phyloP scores from a whole-genome alignment of 2,329 filamentous ascomycete species.

The Myriangium duriaei region DNA sequence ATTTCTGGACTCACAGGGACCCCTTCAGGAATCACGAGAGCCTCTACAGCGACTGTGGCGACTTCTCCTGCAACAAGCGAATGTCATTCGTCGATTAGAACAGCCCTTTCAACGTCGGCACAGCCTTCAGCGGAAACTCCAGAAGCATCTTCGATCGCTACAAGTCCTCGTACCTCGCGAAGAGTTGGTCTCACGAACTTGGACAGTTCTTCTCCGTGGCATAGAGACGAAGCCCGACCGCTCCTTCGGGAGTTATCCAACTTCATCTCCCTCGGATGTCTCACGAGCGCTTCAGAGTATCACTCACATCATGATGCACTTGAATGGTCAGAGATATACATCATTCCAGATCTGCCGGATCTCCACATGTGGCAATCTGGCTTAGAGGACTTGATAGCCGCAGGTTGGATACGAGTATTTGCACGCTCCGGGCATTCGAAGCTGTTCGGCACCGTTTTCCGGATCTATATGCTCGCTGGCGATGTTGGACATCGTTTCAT shows the following conservation, averaged over 20 bases:
- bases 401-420: conserved; percentile 16
- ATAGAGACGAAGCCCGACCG: conserved; percentile 5
- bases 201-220: conserved; percentile 3
- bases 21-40: too few species aligned
- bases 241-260: conserved; percentile 7
- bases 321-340: conserved; percentile 4
- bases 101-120: too few species aligned
- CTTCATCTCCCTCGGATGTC: conserved; percentile 7
- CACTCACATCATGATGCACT: neutral
- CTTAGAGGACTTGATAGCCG: conserved; percentile 11
- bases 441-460: conserved; percentile 15
- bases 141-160: too few species aligned
- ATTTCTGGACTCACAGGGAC: too few species aligned
- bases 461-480: conserved; percentile 53
- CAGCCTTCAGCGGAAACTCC: too few species aligned
- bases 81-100: too few species aligned
- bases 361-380: neutral
- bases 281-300: neutral
- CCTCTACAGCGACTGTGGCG: too few species aligned
- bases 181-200: conserved; percentile 3
- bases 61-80: too few species aligned
- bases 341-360: neutral
- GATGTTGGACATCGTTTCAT: conserved; percentile 46
- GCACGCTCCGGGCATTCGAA: neutral
- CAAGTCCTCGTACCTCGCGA: too few species aligned